Evolutionary conservation across 192 early-diverging fungal genomes (phyloP).

Genomic region (Spizellomyces punctatus): DNA sequence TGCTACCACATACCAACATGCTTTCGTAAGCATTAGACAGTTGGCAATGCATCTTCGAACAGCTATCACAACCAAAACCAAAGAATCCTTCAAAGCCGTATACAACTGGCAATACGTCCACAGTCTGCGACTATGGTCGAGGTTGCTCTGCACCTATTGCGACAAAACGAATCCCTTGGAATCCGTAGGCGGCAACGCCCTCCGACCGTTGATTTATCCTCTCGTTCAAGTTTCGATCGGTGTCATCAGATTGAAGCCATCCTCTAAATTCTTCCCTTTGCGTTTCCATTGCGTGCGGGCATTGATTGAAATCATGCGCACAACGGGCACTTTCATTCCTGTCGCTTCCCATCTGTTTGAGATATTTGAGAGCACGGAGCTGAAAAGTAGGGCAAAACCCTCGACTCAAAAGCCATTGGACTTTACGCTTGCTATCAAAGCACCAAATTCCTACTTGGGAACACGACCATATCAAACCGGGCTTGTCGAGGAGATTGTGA

Average conservation of each 20-base stretch:
- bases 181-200: constrained; percentile 38
- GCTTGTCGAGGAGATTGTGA: constrained; percentile 78
- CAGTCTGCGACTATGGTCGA: constrained; percentile 87
- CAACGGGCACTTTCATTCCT: constrained; percentile 82
- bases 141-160: constrained; percentile 78
- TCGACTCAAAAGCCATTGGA: constrained; percentile 85
- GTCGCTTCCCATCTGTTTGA: constrained; percentile 84
- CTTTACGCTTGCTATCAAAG: constrained; percentile 75
- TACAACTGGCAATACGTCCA: constrained; percentile 99
- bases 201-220: constrained; percentile 80
- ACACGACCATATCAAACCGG: constrained; percentile 81
- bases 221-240: constrained; percentile 58
- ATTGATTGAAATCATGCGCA: constrained; percentile 70
- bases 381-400: constrained; percentile 71
- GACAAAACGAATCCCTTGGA: constrained; percentile 49
- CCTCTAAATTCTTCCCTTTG: constrained; percentile 88
- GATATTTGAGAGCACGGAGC: constrained; percentile 61
- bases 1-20: constrained; percentile 86
- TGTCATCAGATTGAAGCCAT: constrained; percentile 73
- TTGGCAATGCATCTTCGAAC: constrained; percentile 89
- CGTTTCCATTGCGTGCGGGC: constrained; percentile 82
- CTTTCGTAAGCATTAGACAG: constrained; percentile 91
- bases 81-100: constrained; percentile 83
- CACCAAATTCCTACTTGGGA: constrained; percentile 81
- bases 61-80: constrained; percentile 81